These are phyloP conservation scores for Magnaporthales sp. DNA, from an alignment of 2,329 filamentous ascomycete species.

Conservation along the genomic window DNA sequence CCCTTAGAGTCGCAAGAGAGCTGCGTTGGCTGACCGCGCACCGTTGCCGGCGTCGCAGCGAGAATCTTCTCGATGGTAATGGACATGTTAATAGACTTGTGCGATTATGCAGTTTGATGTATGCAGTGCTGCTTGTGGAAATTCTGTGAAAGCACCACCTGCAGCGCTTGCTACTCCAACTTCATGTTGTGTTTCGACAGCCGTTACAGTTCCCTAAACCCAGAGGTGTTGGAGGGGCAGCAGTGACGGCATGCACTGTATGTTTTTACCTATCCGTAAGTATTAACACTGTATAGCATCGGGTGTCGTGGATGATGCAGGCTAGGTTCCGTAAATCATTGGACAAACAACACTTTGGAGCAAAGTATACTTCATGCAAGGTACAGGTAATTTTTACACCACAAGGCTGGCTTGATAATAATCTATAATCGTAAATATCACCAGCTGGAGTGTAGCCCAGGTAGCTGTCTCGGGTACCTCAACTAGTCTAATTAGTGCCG, in stretches of 20 bases:
- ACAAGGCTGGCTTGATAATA: background rate
- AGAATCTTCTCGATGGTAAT: conserved; percentile 62
- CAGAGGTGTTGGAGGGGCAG: background rate
- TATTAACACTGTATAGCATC: background rate
- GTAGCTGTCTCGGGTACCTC: background rate
- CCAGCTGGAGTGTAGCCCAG: background rate
- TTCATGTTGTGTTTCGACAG: background rate
- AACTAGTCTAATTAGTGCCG: no score
- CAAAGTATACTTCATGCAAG: background rate
- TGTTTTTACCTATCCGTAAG: background rate
- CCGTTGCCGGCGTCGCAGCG: conserved; percentile 76
- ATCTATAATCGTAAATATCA: background rate
- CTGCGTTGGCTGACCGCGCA: conserved; percentile 78
- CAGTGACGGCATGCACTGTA: background rate
- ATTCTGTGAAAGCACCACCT: background rate
- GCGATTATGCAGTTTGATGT: background rate
- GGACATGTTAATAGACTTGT: conserved; percentile 28
- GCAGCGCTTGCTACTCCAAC: background rate
- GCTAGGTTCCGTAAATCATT: background rate
- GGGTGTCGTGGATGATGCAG: background rate
- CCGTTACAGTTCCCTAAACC: background rate
- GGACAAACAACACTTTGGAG: background rate
- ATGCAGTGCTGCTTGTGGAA: background rate
- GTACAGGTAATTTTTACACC: background rate
- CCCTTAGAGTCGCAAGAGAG: conserved; percentile 84